These are phyloP conservation scores for Hibiscus trionum DNA, from an alignment of 345 rosid genomes.

Conservation along the genomic window DNA sequence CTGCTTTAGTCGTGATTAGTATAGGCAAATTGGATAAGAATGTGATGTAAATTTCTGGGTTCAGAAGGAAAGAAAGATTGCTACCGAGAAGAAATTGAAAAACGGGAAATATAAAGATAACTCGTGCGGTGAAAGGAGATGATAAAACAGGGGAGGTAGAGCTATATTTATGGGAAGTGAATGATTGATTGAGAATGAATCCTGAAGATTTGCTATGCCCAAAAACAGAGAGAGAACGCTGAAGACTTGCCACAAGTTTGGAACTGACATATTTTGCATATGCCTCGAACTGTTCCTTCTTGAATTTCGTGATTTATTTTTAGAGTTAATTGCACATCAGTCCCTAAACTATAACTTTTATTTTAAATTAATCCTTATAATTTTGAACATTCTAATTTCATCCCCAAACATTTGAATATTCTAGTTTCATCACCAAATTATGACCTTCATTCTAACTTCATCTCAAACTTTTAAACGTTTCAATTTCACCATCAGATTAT, in stretches of 20 bases:
- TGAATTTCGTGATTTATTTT: slow-evolving; percentile 6
- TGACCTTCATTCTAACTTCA: no score
- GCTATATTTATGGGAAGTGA: neutral
- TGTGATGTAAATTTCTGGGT: neutral
- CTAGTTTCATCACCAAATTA: no score
- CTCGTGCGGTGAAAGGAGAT: neutral
- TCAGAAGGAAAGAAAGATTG: neutral
- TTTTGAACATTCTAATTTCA: no score
- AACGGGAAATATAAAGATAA: neutral
- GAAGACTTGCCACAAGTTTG: neutral
- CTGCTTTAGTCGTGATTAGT: neutral
- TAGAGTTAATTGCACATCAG: no score
- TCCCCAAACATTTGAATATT: no score
- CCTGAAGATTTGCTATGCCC: neutral
- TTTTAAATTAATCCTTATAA: no score
- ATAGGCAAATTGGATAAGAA: neutral
- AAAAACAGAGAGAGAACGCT: neutral
- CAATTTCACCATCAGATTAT: no score
- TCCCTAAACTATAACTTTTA: no score
- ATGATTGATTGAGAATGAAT: neutral
- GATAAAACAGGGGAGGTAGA: neutral
- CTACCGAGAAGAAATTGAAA: neutral
- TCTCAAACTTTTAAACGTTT: no score
- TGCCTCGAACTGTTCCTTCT: neutral
- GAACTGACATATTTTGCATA: neutral